Conservation (phyloP, 768 basidiomycete species). For the Boletellus ananas region DNA sequence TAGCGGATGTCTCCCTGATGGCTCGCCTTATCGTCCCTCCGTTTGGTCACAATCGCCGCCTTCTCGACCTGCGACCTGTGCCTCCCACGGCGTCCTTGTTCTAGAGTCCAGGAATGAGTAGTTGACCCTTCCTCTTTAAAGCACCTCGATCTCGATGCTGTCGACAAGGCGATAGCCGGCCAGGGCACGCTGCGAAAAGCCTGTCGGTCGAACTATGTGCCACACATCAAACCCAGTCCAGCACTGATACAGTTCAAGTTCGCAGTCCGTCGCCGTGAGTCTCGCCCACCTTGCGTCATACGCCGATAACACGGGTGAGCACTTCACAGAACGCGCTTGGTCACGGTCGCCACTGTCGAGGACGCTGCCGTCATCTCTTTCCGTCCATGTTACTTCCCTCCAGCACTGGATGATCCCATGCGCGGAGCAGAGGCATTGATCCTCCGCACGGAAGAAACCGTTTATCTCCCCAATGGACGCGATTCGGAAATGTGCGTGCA, state of each 20-base stretch:
- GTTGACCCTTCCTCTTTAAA: background rate
- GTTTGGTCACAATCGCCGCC: background rate
- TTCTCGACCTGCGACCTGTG: slow-evolving; percentile 2
- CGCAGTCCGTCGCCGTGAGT: background rate
- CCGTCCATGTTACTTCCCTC: slow-evolving; percentile 6
- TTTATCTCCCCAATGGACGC: slow-evolving; percentile 1
- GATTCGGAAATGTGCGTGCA: background rate
- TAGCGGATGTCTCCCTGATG: slow-evolving; percentile 7
- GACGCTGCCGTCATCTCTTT: slow-evolving; percentile 4
- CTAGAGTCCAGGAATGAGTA: background rate
- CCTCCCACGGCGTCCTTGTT: no score
- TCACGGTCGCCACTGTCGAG: slow-evolving; percentile 4
- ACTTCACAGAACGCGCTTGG: slow-evolving; percentile 5
- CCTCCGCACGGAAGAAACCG: slow-evolving; percentile 6
- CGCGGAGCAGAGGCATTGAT: slow-evolving; percentile 1
- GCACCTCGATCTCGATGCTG: background rate
- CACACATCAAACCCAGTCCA: no score
- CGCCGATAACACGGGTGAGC: slow-evolving; percentile 3
- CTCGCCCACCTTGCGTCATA: background rate
- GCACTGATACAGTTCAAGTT: no score
- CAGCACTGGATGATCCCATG: slow-evolving; percentile 10
- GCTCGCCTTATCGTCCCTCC: background rate
- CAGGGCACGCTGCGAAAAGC: no score
- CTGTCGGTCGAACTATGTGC: no score
- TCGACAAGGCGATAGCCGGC: background rate